Base-by-base conservation (phyloP, 768 basidiomycete genomes). In the Calocera cornea region DNA sequence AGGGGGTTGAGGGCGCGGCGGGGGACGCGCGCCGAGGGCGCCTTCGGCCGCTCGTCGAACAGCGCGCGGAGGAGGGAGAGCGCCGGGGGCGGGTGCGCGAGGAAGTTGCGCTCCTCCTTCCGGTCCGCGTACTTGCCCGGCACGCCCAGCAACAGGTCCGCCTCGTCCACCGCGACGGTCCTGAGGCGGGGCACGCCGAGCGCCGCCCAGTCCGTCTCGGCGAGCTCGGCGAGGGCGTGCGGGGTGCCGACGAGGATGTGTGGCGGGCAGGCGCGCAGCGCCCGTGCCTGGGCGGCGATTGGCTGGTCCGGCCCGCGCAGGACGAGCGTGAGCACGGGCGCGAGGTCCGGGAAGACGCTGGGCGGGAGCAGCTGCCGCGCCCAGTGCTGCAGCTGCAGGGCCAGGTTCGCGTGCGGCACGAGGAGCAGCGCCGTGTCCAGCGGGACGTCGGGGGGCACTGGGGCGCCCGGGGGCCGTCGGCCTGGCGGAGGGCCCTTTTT, bases 211-310 rank as follows among this genome's bases (percentile, higher is more conserved):
- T 84, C 80, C 65, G 75, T 72, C 41, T 80, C 74, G 29, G 83
- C 78, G 33, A 85, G 78, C 63, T 88, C 88, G 71, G 84, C 72
- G 2, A 88, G 69, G 3, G 87, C 87, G 69, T 86, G 84, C 5
- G 89, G 88, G 1, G 90, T 91, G 41, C 81, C 83, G 66, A 90
- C 84, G 65, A 90, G 80, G 67, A 91, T 83, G 72, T 84, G 85
- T 0, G 90, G 89, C 1, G 82, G 80, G 8, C 76, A 75, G 44
- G 77, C 72, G 27, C 76, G 77, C 41, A 84, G 75, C 63, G 68
- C 69, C 40, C 74, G 72, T 31, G 83, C 72, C 65, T 80, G 80
- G 27, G 75, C 72, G n/a, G 77, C 73, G 8, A 83, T 75, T 67
- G 81, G 78, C 16, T 71, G 72, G 31, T 71, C 69, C n/a, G 78